Base-by-base conservation (phyloP, 1,139 yeast species). In the Lodderomyces orthopsilosis region DNA sequence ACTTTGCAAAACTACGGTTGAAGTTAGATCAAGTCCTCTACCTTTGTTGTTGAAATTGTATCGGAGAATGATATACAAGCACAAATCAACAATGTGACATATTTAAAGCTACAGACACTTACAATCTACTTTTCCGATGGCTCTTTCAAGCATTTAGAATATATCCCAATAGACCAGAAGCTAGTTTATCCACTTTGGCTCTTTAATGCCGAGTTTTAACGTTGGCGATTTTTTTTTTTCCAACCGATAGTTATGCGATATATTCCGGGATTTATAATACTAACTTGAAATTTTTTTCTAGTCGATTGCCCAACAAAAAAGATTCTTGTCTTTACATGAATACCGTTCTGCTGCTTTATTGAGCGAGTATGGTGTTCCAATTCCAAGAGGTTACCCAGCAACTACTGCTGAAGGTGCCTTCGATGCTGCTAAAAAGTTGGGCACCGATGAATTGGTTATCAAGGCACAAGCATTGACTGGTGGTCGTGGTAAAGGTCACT, bases 401-500 rank as follows among this genome's bases (percentile, higher is more conserved):
- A 79, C 84, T 58, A 86, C 96, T 45, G 83, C 96, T 41, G 85
- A 85, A 58, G 95, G 86, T 52, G 98, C 98, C 41, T 88, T 66
- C 62, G 77, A 83, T 47, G 83, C 85, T 46, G 98, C 98, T 54
- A 65, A 75, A 56, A 68, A 65, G 41, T 68, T 77, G 57, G 79
- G 83, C 55, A 75, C 87, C 53, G 81, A 82, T 58, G 95, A 89
- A 57, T 75, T 93, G 72, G 98, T 93, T 53, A 81, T 93, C 67
- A 93, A 93, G 77, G 98, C 98, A 48, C 99, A 93, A 75, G 98
- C 96, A 43, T 79, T 94, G 61, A 91, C 98, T 49, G 99, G 99
- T 73, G 99, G 99, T 63, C 85, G 99, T 72, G 99, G 99, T 74
- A 93, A 93, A 70, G 99, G 99, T 52, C 91, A 88, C 70, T 91